phyloP scores from a whole-genome alignment of 129 eudicot species.

The Apium graveolens region DNA sequence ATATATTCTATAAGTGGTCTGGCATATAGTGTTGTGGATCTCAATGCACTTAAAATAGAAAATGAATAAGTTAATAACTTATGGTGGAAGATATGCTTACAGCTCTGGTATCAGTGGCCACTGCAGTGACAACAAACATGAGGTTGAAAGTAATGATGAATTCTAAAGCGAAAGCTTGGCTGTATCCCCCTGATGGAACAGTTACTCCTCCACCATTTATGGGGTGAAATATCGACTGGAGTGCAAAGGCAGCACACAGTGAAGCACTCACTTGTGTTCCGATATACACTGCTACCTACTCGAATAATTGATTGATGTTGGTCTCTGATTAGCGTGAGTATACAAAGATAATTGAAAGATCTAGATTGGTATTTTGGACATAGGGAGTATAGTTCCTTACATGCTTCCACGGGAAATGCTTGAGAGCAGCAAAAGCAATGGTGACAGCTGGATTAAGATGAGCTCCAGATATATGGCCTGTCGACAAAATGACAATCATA shows the following conservation, averaged over 20 bases:
- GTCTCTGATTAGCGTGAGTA: background rate
- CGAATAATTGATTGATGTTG: background rate
- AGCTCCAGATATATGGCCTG: slow-evolving; percentile 96
- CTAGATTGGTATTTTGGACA: background rate
- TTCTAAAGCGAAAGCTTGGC: slow-evolving; percentile 82
- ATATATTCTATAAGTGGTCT: background rate
- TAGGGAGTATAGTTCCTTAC: slow-evolving; percentile 26
- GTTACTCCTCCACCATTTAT: slow-evolving; percentile 91
- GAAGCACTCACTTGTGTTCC: slow-evolving; percentile 79
- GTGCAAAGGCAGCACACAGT: slow-evolving; percentile 63
- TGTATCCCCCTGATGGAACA: slow-evolving; percentile 57
- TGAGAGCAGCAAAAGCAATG: slow-evolving; percentile 89
- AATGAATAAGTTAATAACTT: background rate
- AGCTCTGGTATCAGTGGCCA: slow-evolving; percentile 97
- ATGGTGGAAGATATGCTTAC: slow-evolving; percentile 37
- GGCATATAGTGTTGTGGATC: slow-evolving; percentile 4
- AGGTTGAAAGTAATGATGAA: slow-evolving; percentile 89
- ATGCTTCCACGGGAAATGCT: slow-evolving; percentile 89
- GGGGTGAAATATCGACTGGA: slow-evolving; percentile 63
- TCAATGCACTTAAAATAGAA: background rate
- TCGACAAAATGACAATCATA: slow-evolving; percentile 77
- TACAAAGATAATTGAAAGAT: background rate
- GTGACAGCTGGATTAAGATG: slow-evolving; percentile 88
- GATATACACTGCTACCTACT: slow-evolving; percentile 84
- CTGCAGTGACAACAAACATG: slow-evolving; percentile 98